These are phyloP conservation scores for Endoconidiophora laricicola DNA, from an alignment of 2,329 filamentous ascomycete species.

Conservation along the genomic window DNA sequence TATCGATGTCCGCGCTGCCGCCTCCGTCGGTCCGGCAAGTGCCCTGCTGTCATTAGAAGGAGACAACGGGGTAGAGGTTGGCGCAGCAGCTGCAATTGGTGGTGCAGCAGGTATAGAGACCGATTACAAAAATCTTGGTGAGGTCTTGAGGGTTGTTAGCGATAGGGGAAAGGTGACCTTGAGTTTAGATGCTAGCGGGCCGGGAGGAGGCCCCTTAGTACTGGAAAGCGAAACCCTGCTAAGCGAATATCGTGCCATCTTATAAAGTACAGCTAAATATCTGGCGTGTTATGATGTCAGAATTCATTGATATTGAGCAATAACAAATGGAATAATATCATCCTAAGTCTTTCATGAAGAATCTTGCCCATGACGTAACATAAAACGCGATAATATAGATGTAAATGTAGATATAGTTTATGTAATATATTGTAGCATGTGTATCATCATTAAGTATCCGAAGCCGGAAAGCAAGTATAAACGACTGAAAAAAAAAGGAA, in stretches of 20 bases:
- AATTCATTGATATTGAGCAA: too few species aligned
- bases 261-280: too few species aligned
- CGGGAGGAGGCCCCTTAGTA: conserved; percentile 48
- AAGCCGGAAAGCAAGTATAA: too few species aligned
- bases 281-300: too few species aligned
- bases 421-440: too few species aligned
- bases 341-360: too few species aligned
- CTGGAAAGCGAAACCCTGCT: conserved; percentile 38
- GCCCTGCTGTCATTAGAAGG: conserved; percentile 25
- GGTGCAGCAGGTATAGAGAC: conserved; percentile 45
- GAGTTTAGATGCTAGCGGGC: conserved; percentile 50
- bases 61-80: conserved; percentile 13
- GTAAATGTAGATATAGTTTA: too few species aligned
- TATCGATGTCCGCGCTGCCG: conserved; percentile 53
- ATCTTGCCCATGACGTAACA: too few species aligned
- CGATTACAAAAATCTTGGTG: conserved; percentile 61
- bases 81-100: conserved; percentile 16
- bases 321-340: too few species aligned
- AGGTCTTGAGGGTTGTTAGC: conserved; percentile 58
- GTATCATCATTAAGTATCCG: too few species aligned
- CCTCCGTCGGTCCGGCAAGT: conserved; percentile 16
- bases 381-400: too few species aligned
- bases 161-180: conserved; percentile 58
- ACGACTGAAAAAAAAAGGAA: too few species aligned
- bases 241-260: not conserved